Conservation (phyloP, 1,284 basidiomycete genomes). For the Irpex sp. region DNA sequence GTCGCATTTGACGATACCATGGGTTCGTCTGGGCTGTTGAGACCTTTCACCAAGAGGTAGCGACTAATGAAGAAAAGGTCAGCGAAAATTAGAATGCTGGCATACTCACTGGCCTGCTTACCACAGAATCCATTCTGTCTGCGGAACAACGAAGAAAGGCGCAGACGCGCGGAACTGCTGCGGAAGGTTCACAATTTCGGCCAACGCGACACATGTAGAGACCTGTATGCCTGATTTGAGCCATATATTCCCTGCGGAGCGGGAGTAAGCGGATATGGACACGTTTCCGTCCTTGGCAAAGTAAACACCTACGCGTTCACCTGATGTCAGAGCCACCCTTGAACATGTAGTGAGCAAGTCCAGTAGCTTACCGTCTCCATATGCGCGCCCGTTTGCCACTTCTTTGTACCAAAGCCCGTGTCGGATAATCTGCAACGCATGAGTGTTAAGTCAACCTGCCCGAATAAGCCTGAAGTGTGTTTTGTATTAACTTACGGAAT, state of each 20-base stretch:
- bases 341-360: too few relatives aligned
- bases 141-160: constrained; percentile 53
- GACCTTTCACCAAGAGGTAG: constrained; percentile 53
- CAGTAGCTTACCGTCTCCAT: constrained; percentile 46
- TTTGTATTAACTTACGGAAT: constrained; percentile 41
- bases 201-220: constrained; percentile 48
- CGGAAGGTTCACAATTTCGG: constrained; percentile 58
- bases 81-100: not conserved
- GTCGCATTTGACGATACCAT: not conserved
- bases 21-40: not conserved
- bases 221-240: constrained; percentile 41
- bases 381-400: constrained; percentile 48
- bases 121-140: constrained; percentile 67
- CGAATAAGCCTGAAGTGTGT: too few relatives aligned
- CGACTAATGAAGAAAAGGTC: constrained; percentile 34
- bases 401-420: constrained; percentile 60
- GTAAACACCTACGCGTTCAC: constrained; percentile 46
- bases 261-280: constrained; percentile 44
- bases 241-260: constrained; percentile 37
- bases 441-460: not conserved
- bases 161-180: constrained; percentile 41
- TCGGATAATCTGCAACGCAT: constrained; percentile 48
- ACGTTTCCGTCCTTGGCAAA: constrained; percentile 51
- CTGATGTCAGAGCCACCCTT: too few relatives aligned
- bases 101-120: constrained; percentile 23